Percentiles rank a stretch among this genome's conserved stretches.
Conservation (phyloP, 1,139 yeast species). For the Magnusiomyces magnusii region DNA sequence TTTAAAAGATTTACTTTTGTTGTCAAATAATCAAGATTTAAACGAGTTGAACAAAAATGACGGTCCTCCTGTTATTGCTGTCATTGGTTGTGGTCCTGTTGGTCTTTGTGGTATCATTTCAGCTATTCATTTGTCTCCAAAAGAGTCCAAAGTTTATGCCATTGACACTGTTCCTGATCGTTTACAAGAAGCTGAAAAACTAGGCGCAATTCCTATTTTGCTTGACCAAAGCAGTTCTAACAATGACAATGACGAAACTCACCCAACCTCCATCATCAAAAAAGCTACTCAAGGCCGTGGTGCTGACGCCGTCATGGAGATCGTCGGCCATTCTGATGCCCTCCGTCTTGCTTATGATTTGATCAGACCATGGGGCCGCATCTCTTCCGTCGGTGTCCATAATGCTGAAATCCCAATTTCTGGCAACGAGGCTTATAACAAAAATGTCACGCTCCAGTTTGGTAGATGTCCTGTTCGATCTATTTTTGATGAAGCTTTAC, state of each 20-base stretch:
- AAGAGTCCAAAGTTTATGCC: slow-evolving; percentile 41
- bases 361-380: slow-evolving; percentile 53
- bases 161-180: slow-evolving; percentile 47
- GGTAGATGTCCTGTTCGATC: slow-evolving; percentile 62
- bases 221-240: slow-evolving; percentile 19
- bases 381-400: slow-evolving; percentile 56
- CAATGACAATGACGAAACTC: slow-evolving; percentile 18
- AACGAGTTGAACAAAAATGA: too few species aligned
- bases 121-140: slow-evolving; percentile 34
- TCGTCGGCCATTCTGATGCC: slow-evolving; percentile 49
- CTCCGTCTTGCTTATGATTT: slow-evolving; percentile 45
- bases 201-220: slow-evolving; percentile 45
- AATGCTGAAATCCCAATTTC: slow-evolving; percentile 52
- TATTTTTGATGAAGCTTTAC: slow-evolving; percentile 47
- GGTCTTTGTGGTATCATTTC: slow-evolving; percentile 49
- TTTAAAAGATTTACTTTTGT: slow-evolving; percentile 30
- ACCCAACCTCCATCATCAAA: slow-evolving; percentile 26
- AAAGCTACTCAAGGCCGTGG: slow-evolving; percentile 40
- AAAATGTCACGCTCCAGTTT: slow-evolving; percentile 51
- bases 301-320: slow-evolving; percentile 52
- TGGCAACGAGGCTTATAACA: slow-evolving; percentile 52
- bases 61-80: slow-evolving; percentile 30
- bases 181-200: slow-evolving; percentile 39
- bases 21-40: too few species aligned
- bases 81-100: slow-evolving; percentile 61